These are phyloP conservation scores for Protomyces pachydermus DNA, from an alignment of 1,139 yeast genomes.

Conservation along the genomic window DNA sequence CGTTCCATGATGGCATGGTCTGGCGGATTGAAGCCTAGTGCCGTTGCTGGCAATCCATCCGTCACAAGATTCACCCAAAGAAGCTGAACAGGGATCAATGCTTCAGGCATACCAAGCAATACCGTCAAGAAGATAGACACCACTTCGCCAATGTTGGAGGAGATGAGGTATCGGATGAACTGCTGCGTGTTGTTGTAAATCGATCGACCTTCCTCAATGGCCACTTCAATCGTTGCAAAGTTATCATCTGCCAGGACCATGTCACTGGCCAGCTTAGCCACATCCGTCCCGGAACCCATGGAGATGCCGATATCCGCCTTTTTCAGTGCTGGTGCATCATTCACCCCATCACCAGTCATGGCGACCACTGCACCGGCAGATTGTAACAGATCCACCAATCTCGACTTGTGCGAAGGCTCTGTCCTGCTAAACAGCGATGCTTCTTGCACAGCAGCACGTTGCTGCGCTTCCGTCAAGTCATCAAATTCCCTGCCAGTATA, in stretches of 20 bases:
- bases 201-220: conserved; percentile 50
- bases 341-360: conserved; percentile 46
- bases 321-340: conserved; percentile 45
- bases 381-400: conserved; percentile 51
- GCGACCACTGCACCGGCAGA: conserved; percentile 45
- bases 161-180: conserved; percentile 48
- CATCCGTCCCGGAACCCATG: conserved; percentile 51
- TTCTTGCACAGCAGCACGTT: conserved; percentile 33
- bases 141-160: conserved; percentile 51
- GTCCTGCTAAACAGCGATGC: conserved; percentile 48
- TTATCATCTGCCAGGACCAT: conserved; percentile 50
- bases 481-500: conserved; percentile 51
- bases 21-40: conserved; percentile 41
- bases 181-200: conserved; percentile 49
- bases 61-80: conserved; percentile 41
- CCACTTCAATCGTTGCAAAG: conserved; percentile 51
- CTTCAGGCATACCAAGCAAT: conserved; percentile 39
- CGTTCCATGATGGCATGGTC: conserved; percentile 39
- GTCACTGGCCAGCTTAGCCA: conserved; percentile 56
- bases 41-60: conserved; percentile 42
- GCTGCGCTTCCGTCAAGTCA: conserved; percentile 33
- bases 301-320: conserved; percentile 44
- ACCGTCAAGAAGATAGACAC: conserved; percentile 40
- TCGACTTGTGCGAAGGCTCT: conserved; percentile 52
- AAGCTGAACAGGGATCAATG: conserved; percentile 40